Base-by-base conservation (phyloP, 345 rosid genomes). In the Draba incana region DNA sequence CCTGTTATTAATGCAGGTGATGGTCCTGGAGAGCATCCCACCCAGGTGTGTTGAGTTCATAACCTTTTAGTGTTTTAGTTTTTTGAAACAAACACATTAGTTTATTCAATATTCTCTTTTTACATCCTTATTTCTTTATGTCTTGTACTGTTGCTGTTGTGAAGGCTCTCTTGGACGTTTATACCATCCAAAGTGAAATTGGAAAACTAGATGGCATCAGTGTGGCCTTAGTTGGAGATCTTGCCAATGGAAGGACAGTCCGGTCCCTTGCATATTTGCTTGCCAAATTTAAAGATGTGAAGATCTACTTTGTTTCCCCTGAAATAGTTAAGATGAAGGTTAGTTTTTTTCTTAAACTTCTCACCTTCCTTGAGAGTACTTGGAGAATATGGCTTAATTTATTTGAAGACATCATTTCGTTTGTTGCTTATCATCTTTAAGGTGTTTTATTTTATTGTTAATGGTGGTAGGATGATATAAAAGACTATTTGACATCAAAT, bases 21-120 rank as follows among this genome's bases (percentile, higher is more conserved):
- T 81, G 99, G 99, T 61, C 99, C 99, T 37, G 99, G 99, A 68
- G 93, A 94, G 66, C 98, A 94, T 79, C 99, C 98, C 13, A 87
- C 96, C 44, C 99, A 94, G 90, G 98, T 92, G 43, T 60, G 72
- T 39, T 3, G 13, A 15, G 53, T 20, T 56, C 61, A 20, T 49
- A 12, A 43, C 49, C 27, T 38, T 7, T 48, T 52, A 27, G 33
- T 31, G 42, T 57, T 31, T 47, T 38, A 8, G 23, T 10, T 66
- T 49, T 13, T 20, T 62, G 47, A n/a, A n/a, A n/a, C n/a, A n/a
- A n/a, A n/a, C n/a, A n/a, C n/a, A n/a, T n/a, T n/a, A n/a, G n/a
- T n/a, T n/a, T n/a, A n/a, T n/a, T n/a, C n/a, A n/a, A n/a, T n/a
- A n/a, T n/a, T n/a, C n/a, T n/a, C n/a, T n/a, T n/a, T n/a, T n/a